Conservation (phyloP, 345 rosid genomes). For the Salix exigua region DNA sequence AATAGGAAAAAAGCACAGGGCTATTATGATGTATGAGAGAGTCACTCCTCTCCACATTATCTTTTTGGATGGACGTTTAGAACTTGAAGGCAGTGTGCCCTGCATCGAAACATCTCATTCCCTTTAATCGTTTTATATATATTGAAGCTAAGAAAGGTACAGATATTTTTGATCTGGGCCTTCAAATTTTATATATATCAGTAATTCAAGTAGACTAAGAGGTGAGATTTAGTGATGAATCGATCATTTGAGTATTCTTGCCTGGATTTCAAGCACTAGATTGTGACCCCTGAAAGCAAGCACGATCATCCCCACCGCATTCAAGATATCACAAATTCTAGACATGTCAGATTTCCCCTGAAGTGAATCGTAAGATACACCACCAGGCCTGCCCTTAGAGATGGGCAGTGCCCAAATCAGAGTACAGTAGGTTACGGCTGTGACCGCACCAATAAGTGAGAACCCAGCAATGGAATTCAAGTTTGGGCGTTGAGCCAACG, state of each 20-base stretch:
- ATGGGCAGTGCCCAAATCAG: slow-evolving; percentile 38
- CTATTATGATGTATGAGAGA: slow-evolving; percentile 36
- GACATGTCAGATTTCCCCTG: slow-evolving; percentile 13
- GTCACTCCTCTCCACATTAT: slow-evolving; percentile 52
- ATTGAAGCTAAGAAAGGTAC: too few relatives aligned
- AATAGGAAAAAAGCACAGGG: slow-evolving; percentile 29
- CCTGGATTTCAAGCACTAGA: slow-evolving; percentile 63
- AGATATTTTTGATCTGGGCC: too few relatives aligned
- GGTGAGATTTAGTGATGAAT: too few relatives aligned
- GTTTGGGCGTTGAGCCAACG: slow-evolving; percentile 43
- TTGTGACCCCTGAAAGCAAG: slow-evolving; percentile 58
- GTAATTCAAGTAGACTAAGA: too few relatives aligned
- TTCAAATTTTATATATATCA: too few relatives aligned
- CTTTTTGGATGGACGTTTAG: slow-evolving; percentile 19
- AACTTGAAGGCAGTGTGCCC: slow-evolving; percentile 53
- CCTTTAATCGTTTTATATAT: too few relatives aligned
- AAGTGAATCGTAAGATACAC: slow-evolving; percentile 19
- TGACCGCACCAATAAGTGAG: slow-evolving; percentile 38
- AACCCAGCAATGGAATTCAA: slow-evolving; percentile 38
- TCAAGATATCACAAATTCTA: slow-evolving; percentile 16
- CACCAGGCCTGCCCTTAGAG: slow-evolving; percentile 18
- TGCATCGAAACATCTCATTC: slow-evolving; percentile 5
- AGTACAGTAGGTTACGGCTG: slow-evolving; percentile 33
- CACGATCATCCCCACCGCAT: slow-evolving; percentile 44
- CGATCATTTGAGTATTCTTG: not conserved